Percentiles rank a stretch among this genome's conserved stretches.
phyloP scores from a whole-genome alignment of 2,329 filamentous ascomycete genomes.

The Hymenoscyphus linearis region DNA sequence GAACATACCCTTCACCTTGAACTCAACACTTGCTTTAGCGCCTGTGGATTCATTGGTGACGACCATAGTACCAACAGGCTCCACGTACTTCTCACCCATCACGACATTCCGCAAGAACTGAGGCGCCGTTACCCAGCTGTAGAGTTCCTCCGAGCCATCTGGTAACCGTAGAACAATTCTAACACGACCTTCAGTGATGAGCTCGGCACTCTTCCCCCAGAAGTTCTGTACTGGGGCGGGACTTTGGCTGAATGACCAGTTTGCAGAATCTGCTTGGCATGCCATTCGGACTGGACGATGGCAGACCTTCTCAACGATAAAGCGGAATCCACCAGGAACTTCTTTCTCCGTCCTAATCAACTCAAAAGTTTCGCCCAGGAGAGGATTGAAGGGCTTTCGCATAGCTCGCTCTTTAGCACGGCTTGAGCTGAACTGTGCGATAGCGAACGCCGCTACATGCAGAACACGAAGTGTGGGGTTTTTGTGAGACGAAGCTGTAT shows the following conservation, averaged over 20 bases:
- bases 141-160: slow-evolving; percentile 70
- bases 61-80: slow-evolving; percentile 87
- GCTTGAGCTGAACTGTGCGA: slow-evolving; percentile 76
- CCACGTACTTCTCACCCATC: slow-evolving; percentile 95
- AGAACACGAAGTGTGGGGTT: slow-evolving; percentile 66
- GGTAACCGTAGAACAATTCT: slow-evolving; percentile 64
- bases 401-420: slow-evolving; percentile 86
- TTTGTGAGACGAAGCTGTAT: slow-evolving; percentile 62
- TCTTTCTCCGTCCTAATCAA: slow-evolving; percentile 79
- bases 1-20: slow-evolving; percentile 96
- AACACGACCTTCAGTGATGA: slow-evolving; percentile 85
- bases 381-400: slow-evolving; percentile 94
- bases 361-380: slow-evolving; percentile 94
- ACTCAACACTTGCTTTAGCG: slow-evolving; percentile 78
- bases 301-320: slow-evolving; percentile 91
- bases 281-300: slow-evolving; percentile 90
- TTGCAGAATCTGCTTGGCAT: slow-evolving; percentile 80
- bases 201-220: slow-evolving; percentile 94
- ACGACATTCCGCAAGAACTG: slow-evolving; percentile 94
- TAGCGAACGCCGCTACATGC: slow-evolving; percentile 83
- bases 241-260: slow-evolving; percentile 84
- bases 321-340: slow-evolving; percentile 68
- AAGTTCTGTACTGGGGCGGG: slow-evolving; percentile 93
- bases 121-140: slow-evolving; percentile 83
- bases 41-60: slow-evolving; percentile 80